Base-by-base conservation (phyloP, 2,329 filamentous ascomycete species). In the Xylaria sp. region DNA sequence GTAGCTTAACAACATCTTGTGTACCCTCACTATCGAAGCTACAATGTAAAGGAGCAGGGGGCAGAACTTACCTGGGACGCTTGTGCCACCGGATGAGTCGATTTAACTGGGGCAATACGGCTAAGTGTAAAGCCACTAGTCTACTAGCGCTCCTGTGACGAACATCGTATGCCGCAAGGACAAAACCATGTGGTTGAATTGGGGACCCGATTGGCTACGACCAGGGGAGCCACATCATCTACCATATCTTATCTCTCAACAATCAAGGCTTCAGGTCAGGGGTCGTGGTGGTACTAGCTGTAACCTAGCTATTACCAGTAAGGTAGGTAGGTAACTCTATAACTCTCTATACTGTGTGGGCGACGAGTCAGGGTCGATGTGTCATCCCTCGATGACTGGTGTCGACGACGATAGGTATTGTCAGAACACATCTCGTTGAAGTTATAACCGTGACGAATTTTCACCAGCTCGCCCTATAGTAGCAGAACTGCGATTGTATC, bases 191-290 rank as follows among this genome's bases (percentile, higher is more conserved):
- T 65, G 65, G 50, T 67, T 70, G 71, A 70, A 72, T 70, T 71
- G 44, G n/a, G 13, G 31, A 29, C 63, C 62, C 70, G 70, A 77
- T 78, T 78, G 77, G 76, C 44, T 55, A 27, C 27, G 42, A 11
- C 49, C 51, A 20, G 29, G 53, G 61, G 63, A 47, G 57, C 53
- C 42, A 54, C 31, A 49, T 27, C 42, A 49, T 27, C n/a, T n/a
- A n/a, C n/a, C n/a, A n/a, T n/a, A n/a, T n/a, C 55, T 59, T 64
- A 65, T 65, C 63, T 61, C 50, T 29, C 27, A 47, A 47, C 39
- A 55, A 20, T 20, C 27, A 15, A 38, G 38, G 45, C 13, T 13
- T 5, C n/a, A 17, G n/a, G 57, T 56, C 42, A 56, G 57, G 50
- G 50, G 55, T 44, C 11, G 9, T 36, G 29, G 27, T n/a, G n/a